phyloP scores from a whole-genome alignment of 1,139 yeast genomes.

The Geotrichum candidum region DNA sequence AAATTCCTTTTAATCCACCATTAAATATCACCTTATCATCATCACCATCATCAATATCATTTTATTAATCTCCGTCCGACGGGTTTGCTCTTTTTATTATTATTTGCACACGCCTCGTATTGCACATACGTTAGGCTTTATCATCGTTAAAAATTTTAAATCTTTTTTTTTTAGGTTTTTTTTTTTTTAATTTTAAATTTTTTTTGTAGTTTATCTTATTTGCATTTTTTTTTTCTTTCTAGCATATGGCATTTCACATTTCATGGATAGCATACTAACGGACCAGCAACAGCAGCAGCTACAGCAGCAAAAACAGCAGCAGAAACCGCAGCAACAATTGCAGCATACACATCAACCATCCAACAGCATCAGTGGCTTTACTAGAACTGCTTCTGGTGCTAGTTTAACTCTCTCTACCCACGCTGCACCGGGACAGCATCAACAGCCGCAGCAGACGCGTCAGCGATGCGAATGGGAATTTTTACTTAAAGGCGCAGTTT shows the following conservation, averaged over 20 bases:
- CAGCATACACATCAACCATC: not conserved
- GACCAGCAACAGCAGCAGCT: not conserved
- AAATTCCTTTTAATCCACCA: too few species aligned
- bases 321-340: not conserved
- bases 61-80: not conserved
- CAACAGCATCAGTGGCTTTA: not conserved
- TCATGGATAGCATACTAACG: not conserved
- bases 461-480: not conserved
- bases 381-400: not conserved
- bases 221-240: too few species aligned
- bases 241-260: not conserved
- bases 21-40: too few species aligned
- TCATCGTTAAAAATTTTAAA: not conserved
- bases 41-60: too few species aligned
- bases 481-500: not conserved
- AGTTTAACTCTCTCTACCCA: constrained; percentile 22
- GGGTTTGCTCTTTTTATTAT: too few species aligned
- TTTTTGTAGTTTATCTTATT: too few species aligned
- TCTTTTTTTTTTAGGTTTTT: not conserved
- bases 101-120: not conserved
- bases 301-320: not conserved
- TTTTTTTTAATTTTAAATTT: not conserved
- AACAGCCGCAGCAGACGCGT: not conserved
- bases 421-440: constrained; percentile 27
- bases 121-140: not conserved